Conservation (phyloP, 495 filamentous ascomycete species). For the Aspergillus taichungensis region DNA sequence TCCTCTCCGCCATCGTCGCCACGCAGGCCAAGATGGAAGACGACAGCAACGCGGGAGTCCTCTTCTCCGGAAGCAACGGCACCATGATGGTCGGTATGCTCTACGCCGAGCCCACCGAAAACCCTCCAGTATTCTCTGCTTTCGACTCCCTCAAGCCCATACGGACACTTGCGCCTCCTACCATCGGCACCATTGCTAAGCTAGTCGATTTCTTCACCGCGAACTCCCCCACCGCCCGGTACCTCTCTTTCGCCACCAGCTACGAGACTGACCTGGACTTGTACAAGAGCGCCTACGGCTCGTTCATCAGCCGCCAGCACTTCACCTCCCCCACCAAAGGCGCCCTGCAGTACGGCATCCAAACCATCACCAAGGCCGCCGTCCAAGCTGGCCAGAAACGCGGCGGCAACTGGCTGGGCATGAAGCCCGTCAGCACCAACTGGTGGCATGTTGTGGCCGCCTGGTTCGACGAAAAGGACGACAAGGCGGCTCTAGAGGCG, state of each 20-base stretch:
- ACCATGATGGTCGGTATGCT: not conserved
- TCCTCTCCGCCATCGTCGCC: not conserved
- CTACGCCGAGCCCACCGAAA: not conserved
- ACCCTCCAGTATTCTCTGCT: not conserved
- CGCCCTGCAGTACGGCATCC: constrained; percentile 8
- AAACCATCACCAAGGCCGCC: constrained; percentile 7
- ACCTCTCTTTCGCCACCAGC: not conserved
- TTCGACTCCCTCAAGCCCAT: constrained; percentile 1
- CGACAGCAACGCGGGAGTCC: not conserved
- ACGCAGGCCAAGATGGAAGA: not conserved
- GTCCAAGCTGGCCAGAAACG: constrained; percentile 8
- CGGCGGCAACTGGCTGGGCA: constrained; percentile 6
- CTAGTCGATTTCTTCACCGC: not conserved
- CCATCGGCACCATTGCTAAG: not conserved
- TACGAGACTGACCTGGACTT: not conserved
- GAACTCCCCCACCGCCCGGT: not conserved
- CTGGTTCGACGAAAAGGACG: not conserved
- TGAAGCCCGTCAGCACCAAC: not conserved
- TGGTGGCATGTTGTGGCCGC: constrained; percentile 2
- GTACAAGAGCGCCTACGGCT: not conserved
- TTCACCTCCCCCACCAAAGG: not conserved
- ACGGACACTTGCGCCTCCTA: not conserved
- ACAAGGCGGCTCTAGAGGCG: not conserved
- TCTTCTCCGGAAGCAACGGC: not conserved
- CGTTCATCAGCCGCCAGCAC: not conserved